These are phyloP conservation scores for Trichoderma erinaceum DNA, from an alignment of 495 filamentous ascomycete species.

Conservation along the genomic window DNA sequence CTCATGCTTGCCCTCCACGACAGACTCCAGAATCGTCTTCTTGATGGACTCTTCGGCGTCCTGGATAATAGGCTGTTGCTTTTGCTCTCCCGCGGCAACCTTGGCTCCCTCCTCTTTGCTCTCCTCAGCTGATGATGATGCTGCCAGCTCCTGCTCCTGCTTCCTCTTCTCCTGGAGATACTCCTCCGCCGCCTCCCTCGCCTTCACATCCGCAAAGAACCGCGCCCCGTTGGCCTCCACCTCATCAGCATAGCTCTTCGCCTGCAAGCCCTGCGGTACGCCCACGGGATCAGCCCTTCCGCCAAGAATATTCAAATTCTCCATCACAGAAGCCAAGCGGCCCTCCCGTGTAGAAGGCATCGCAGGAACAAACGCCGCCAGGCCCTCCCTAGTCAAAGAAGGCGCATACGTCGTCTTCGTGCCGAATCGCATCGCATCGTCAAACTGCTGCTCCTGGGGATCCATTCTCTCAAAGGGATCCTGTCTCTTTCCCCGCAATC, in stretches of 20 bases:
- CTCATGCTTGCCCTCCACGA: slow-evolving; percentile 14
- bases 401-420: slow-evolving; percentile 23
- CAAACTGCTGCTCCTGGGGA: slow-evolving; percentile 15
- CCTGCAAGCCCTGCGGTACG: not conserved
- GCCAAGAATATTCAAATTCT: slow-evolving; percentile 7
- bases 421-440: slow-evolving; percentile 20
- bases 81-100: not conserved
- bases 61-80: not conserved
- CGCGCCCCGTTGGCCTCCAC: not conserved
- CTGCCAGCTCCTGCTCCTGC: not conserved
- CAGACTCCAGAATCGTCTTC: slow-evolving; percentile 6
- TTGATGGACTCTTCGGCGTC: slow-evolving; percentile 11
- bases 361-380: slow-evolving; percentile 29
- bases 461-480: slow-evolving; percentile 6
- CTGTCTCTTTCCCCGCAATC: not conserved
- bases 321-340: not conserved
- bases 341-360: slow-evolving; percentile 20
- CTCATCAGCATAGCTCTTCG: slow-evolving; percentile 5
- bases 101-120: not conserved
- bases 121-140: not conserved
- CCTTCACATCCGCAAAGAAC: slow-evolving; percentile 13
- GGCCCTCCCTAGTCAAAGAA: slow-evolving; percentile 23
- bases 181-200: slow-evolving; percentile 6
- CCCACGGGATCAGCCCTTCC: slow-evolving; percentile 13
- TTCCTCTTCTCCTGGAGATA: slow-evolving; percentile 14